Evolutionary conservation across 1,284 basidiomycete species (phyloP).

Genomic region (Austroboletus novae-zelandiae): DNA sequence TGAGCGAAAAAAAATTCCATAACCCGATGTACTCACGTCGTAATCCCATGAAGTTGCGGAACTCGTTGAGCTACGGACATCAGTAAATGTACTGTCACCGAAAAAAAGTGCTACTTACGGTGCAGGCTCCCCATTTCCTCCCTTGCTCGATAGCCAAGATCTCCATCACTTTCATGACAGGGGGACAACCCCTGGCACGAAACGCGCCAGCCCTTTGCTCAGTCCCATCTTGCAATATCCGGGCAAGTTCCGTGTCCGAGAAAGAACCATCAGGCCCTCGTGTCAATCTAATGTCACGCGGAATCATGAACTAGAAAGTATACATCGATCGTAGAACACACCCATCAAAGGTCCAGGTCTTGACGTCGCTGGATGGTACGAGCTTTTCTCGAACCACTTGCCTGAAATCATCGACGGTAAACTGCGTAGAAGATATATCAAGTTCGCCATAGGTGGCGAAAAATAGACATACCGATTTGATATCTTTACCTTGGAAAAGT

Average conservation of each 20-base stretch:
- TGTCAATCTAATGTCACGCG: slow-evolving; percentile 39
- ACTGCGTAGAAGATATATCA: slow-evolving; percentile 28
- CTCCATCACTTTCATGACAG: slow-evolving; percentile 67
- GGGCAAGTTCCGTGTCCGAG: slow-evolving; percentile 66
- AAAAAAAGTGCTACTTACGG: slow-evolving; percentile 40
- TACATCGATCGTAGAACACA: slow-evolving; percentile 26
- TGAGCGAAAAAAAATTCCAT: background rate
- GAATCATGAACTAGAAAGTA: slow-evolving; percentile 1
- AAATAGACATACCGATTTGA: slow-evolving; percentile 33
- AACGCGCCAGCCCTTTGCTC: slow-evolving; percentile 68
- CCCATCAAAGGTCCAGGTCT: slow-evolving; percentile 56
- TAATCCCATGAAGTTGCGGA: slow-evolving; percentile 54
- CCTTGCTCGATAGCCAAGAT: slow-evolving; percentile 71
- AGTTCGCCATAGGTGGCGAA: slow-evolving; percentile 7
- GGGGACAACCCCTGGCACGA: slow-evolving; percentile 73
- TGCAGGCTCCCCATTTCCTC: slow-evolving; percentile 72
- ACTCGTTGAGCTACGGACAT: slow-evolving; percentile 64
- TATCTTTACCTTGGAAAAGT: slow-evolving; percentile 43
- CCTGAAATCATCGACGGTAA: slow-evolving; percentile 44
- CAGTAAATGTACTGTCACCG: slow-evolving; percentile 34
- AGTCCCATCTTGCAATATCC: slow-evolving; percentile 65
- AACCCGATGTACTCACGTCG: slow-evolving; percentile 35
- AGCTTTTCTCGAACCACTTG: slow-evolving; percentile 35
- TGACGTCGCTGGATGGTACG: slow-evolving; percentile 34
- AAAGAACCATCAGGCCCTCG: slow-evolving; percentile 59